These are phyloP conservation scores for Adansonia grandidieri DNA, from an alignment of 441 rosid genomes.

Conservation along the genomic window DNA sequence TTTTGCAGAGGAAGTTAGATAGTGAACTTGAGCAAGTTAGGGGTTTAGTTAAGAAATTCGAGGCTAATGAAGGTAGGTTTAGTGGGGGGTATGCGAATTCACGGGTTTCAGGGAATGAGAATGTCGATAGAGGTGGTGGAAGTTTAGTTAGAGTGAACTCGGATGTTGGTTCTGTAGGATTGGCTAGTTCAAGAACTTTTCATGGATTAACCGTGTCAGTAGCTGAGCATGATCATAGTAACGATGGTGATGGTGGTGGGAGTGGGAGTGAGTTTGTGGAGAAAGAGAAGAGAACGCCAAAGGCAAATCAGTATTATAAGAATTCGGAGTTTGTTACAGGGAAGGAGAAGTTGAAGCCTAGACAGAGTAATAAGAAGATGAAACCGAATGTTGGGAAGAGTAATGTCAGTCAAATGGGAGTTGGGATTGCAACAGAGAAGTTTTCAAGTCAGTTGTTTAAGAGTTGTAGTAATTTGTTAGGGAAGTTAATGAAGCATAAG, in stretches of 20 bases:
- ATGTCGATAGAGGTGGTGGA: constrained; percentile 32
- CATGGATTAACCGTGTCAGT: constrained; percentile 38
- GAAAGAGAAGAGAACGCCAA: constrained; percentile 49
- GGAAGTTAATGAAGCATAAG: constrained; percentile 78
- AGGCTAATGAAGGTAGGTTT: constrained; percentile 41
- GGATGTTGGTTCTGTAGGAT: constrained; percentile 58
- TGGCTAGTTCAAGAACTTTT: constrained; percentile 33
- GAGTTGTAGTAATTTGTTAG: constrained; percentile 64
- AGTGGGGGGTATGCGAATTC: constrained; percentile 21
- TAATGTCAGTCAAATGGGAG: constrained; percentile 34
- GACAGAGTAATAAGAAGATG: constrained; percentile 47
- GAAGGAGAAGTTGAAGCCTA: constrained; percentile 43
- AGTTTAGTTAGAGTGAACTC: constrained; percentile 49
- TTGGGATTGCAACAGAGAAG: constrained; percentile 37
- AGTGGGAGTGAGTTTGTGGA: constrained; percentile 34
- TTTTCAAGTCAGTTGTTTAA: constrained; percentile 49
- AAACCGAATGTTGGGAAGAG: constrained; percentile 54
- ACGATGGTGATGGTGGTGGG: constrained; percentile 32
- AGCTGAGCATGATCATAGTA: constrained; percentile 32
- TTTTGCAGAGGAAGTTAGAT: constrained; percentile 62
- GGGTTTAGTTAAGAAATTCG: constrained; percentile 60
- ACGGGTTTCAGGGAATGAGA: constrained; percentile 25
- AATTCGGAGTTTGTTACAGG: constrained; percentile 40
- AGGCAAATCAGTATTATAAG: constrained; percentile 41
- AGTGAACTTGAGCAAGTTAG: constrained; percentile 76